Percentiles rank a stretch among this genome's conserved stretches.
These are phyloP conservation scores for Gaeumannomyces tritici DNA, from an alignment of 2,329 filamentous ascomycete genomes.

Conservation along the genomic window DNA sequence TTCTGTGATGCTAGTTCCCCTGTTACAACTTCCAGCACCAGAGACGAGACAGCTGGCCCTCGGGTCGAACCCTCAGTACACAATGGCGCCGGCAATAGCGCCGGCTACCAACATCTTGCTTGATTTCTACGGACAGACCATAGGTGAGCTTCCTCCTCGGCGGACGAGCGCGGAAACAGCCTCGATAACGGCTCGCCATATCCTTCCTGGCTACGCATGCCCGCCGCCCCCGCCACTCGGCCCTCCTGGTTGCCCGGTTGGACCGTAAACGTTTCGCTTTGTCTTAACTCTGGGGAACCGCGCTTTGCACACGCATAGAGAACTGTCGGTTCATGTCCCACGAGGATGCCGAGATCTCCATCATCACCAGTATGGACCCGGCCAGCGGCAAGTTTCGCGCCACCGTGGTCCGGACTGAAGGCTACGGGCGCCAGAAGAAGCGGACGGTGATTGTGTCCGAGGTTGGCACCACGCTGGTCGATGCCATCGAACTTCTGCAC, in stretches of 20 bases:
- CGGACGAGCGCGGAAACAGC: background rate
- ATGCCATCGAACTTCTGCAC: constrained; percentile 27
- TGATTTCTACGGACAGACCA: constrained; percentile 3
- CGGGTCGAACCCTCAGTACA: background rate
- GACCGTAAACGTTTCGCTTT: background rate
- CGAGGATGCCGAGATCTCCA: constrained; percentile 8
- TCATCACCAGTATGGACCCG: constrained; percentile 17
- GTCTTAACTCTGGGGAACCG: background rate
- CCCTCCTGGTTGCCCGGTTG: background rate
- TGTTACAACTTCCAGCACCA: background rate
- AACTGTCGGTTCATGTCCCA: constrained; percentile 18
- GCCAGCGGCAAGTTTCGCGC: constrained; percentile 14
- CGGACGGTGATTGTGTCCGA: constrained; percentile 22
- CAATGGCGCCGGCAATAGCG: background rate
- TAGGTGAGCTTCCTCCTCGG: constrained; percentile 1
- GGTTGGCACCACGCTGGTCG: constrained; percentile 16
- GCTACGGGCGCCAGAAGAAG: constrained; percentile 8
- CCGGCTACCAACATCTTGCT: background rate
- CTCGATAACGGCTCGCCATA: background rate
- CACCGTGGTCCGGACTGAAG: constrained; percentile 12
- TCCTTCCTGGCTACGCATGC: background rate
- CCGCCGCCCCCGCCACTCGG: too few species aligned
- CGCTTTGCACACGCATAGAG: constrained; percentile 9
- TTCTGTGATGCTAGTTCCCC: background rate
- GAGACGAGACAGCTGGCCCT: background rate